These are phyloP conservation scores for Ceratobasidium sp. DNA, from an alignment of 1,284 basidiomycete genomes.

Conservation along the genomic window DNA sequence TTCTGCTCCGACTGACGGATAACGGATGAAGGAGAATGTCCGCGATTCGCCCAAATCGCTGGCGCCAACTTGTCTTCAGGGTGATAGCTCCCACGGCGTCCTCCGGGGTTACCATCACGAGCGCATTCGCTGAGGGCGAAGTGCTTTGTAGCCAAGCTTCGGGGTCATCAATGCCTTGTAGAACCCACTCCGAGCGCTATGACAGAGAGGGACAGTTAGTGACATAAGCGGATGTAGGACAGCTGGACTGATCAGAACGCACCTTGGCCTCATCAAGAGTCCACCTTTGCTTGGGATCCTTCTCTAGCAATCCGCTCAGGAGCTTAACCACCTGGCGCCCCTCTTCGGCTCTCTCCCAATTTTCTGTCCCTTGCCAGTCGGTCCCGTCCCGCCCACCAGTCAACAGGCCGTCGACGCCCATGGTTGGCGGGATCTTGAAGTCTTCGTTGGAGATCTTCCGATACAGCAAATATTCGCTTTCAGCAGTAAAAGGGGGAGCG, in stretches of 20 bases:
- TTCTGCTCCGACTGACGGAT: slow-evolving; percentile 41
- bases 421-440: slow-evolving; percentile 71
- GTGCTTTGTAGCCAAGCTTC: slow-evolving; percentile 82
- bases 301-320: slow-evolving; percentile 79
- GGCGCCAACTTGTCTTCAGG: slow-evolving; percentile 42
- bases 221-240: slow-evolving; percentile 39
- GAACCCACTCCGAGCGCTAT: slow-evolving; percentile 76
- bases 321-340: slow-evolving; percentile 73
- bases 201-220: slow-evolving; percentile 38
- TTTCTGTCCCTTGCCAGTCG: slow-evolving; percentile 32
- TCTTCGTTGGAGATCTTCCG: slow-evolving; percentile 81
- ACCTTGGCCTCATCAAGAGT: slow-evolving; percentile 88
- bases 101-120: slow-evolving; percentile 74
- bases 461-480: slow-evolving; percentile 83
- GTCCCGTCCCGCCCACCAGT: slow-evolving; percentile 62
- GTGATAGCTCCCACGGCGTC: slow-evolving; percentile 74
- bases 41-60: slow-evolving; percentile 30
- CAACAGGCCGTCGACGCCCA: slow-evolving; percentile 75
- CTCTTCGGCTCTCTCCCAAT: slow-evolving; percentile 50
- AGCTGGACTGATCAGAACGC: slow-evolving; percentile 47
- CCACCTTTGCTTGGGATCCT: slow-evolving; percentile 80
- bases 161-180: slow-evolving; percentile 73
- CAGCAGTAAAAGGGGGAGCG: slow-evolving; percentile 69
- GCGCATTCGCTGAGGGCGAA: slow-evolving; percentile 64
- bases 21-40: slow-evolving; percentile 36